phyloP scores from a whole-genome alignment of 352 stramenopile species.

The Phytophthora cryptogea region DNA sequence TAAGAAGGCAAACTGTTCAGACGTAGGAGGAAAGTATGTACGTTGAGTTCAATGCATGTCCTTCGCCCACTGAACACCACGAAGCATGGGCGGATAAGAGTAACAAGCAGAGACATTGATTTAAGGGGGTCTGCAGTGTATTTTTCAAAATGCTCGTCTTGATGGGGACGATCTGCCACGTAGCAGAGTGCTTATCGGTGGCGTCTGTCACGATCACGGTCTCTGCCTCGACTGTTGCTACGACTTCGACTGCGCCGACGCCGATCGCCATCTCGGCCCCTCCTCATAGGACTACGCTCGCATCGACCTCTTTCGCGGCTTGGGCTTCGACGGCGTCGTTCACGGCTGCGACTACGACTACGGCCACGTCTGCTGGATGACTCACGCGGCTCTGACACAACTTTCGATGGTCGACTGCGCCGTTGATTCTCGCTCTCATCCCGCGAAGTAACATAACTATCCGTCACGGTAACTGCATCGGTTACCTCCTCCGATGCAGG shows the following conservation, averaged over 20 bases:
- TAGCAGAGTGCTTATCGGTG: conserved; percentile 6
- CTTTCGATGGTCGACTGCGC: conserved; percentile 31
- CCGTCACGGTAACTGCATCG: background rate
- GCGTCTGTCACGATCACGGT: conserved; percentile 17
- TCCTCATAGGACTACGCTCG: conserved; percentile 23
- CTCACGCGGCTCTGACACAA: conserved; percentile 6
- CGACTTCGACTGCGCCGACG: conserved; percentile 40
- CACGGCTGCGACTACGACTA: conserved; percentile 36
- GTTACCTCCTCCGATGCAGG: conserved; percentile 11
- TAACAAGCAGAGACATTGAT: conserved; percentile 25
- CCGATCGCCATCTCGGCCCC: conserved; percentile 34
- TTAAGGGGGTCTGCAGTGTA: background rate
- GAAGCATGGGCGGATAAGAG: conserved; percentile 9
- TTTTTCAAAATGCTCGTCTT: too few relatives aligned
- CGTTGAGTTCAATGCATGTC: conserved; percentile 33
- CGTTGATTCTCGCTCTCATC: conserved; percentile 15
- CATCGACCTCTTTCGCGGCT: conserved; percentile 33
- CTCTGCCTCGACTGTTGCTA: conserved; percentile 32
- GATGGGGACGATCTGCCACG: too few relatives aligned
- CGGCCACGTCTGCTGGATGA: conserved; percentile 26
- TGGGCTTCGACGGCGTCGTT: conserved; percentile 27
- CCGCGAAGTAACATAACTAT: background rate
- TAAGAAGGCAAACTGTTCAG: conserved; percentile 18
- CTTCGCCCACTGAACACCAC: background rate
- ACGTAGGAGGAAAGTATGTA: conserved; percentile 19